Percentiles rank a stretch among this genome's conserved stretches.
Evolutionary conservation across 176 grass and related monocot species (phyloP).

Genomic region (Aegilops longissima): DNA sequence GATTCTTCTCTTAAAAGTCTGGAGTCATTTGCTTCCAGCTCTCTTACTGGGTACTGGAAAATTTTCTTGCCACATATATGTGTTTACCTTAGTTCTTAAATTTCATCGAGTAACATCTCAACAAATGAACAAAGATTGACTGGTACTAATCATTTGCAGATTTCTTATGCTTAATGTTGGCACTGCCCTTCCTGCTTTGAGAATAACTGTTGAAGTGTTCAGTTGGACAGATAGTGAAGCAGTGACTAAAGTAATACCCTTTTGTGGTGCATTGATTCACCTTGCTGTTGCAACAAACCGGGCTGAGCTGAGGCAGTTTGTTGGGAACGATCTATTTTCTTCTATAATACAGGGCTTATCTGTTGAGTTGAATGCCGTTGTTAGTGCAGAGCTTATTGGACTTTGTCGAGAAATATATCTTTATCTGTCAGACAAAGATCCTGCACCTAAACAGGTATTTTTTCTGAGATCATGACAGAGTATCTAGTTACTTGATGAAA

Average conservation of each 20-base stretch:
- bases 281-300: constrained; percentile 71
- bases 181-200: constrained; percentile 61
- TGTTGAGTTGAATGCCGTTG: constrained; percentile 80
- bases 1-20: constrained; percentile 66
- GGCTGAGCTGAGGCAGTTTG: constrained; percentile 81
- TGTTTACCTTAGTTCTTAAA: constrained; percentile 22
- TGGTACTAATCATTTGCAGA: constrained; percentile 42
- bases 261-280: constrained; percentile 80
- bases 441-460: constrained; percentile 79
- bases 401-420: constrained; percentile 99
- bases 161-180: constrained; percentile 66
- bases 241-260: constrained; percentile 71
- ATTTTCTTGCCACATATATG: neutral
- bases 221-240: constrained; percentile 93
- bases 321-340: constrained; percentile 89
- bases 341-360: constrained; percentile 81
- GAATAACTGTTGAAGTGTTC: constrained; percentile 72
- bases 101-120: constrained; percentile 25
- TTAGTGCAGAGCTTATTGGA: constrained; percentile 84
- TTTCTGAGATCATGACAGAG: neutral
- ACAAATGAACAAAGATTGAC: constrained; percentile 26
- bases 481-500: neutral
- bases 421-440: constrained; percentile 79
- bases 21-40: constrained; percentile 70
- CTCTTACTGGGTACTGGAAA: constrained; percentile 69